These are phyloP conservation scores for Botrytis fragariae DNA, from an alignment of 2,329 filamentous ascomycete species.

Conservation along the genomic window DNA sequence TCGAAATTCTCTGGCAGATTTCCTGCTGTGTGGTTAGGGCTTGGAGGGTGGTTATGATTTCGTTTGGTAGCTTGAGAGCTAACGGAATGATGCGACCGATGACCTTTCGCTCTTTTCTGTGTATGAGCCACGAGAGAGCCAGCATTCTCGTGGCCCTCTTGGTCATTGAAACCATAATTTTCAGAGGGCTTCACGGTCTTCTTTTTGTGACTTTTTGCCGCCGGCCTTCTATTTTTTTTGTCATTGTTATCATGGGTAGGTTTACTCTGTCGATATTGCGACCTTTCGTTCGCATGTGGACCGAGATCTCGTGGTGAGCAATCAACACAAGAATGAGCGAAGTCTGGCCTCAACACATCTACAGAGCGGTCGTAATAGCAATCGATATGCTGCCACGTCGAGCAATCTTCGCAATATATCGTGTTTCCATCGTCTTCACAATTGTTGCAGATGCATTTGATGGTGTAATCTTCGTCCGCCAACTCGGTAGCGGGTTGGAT, in stretches of 20 bases:
- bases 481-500: conserved; percentile 44
- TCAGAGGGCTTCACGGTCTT: conserved; percentile 68
- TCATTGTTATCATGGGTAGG: conserved; percentile 51
- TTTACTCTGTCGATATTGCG: conserved; percentile 58
- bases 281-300: conserved; percentile 71
- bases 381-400: conserved; percentile 97
- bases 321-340: conserved; percentile 83
- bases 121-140: conserved; percentile 50
- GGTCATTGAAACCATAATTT: conserved; percentile 60
- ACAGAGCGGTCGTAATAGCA: conserved; percentile 84
- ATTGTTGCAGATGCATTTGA: conserved; percentile 96
- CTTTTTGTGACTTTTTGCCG: conserved; percentile 84
- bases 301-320: conserved; percentile 74
- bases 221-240: conserved; percentile 70
- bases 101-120: conserved; percentile 80
- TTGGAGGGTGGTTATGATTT: conserved; percentile 59
- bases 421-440: conserved; percentile 96
- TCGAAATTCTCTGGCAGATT: conserved; percentile 61
- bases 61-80: conserved; percentile 63
- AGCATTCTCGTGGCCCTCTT: conserved; percentile 47
- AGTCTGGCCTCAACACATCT: conserved; percentile 67
- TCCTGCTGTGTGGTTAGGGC: conserved; percentile 73
- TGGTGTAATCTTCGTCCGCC: conserved; percentile 78
- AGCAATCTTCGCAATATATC: conserved; percentile 92
- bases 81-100: conserved; percentile 74